Conservation (phyloP, 2,329 filamentous ascomycete genomes). For the Alternaria sp. region DNA sequence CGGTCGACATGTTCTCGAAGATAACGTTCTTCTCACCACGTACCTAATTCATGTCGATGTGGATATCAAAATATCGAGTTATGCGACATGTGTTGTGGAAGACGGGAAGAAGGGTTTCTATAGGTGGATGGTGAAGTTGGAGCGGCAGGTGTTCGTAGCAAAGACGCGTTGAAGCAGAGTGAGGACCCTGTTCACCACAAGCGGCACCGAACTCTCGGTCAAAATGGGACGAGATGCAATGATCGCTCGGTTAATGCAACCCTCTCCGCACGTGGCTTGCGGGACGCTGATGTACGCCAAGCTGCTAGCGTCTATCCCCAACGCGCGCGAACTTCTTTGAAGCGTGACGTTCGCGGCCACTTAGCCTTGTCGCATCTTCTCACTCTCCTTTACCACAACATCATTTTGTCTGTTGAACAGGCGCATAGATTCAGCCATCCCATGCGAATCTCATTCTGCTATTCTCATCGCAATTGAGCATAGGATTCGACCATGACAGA, state of each 20-base stretch:
- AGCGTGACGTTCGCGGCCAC: conserved; percentile 23
- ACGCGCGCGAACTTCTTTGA: conserved; percentile 21
- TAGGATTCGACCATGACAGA: conserved; percentile 45
- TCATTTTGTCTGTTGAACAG: not conserved
- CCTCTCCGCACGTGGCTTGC: conserved; percentile 17
- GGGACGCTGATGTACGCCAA: conserved; percentile 20
- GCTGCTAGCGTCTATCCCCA: conserved; percentile 13
- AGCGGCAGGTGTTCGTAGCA: no score
- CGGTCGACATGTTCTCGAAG: no score
- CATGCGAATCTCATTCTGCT: conserved; percentile 8
- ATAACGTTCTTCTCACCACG: not conserved
- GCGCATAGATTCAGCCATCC: not conserved
- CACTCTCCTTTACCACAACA: not conserved
- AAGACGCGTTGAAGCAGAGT: no score
- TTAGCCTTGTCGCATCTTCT: conserved; percentile 10
- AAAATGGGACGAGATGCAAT: not conserved
- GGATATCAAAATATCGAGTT: not conserved
- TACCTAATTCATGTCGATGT: not conserved
- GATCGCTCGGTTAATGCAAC: conserved; percentile 19
- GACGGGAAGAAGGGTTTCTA: no score
- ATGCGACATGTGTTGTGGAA: not conserved
- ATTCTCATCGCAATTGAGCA: not conserved
- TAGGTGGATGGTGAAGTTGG: no score
- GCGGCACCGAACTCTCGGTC: not conserved
- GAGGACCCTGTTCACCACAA: not conserved